These are phyloP conservation scores for Fomitopsis schrenkii DNA, from an alignment of 1,284 basidiomycete genomes.

Conservation along the genomic window DNA sequence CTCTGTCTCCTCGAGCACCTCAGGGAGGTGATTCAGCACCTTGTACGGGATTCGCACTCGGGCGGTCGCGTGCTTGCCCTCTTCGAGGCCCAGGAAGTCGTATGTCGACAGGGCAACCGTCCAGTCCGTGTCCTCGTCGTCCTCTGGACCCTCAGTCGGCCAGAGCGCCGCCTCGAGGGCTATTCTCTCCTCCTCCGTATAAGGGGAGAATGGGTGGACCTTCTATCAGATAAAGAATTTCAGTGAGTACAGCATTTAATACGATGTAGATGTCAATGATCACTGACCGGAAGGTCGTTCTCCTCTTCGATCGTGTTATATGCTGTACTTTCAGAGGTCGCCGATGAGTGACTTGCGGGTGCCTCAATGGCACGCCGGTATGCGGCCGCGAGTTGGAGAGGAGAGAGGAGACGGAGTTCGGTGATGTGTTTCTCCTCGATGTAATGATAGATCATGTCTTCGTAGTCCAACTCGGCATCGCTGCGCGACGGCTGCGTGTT, in stretches of 20 bases:
- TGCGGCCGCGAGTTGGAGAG: not conserved
- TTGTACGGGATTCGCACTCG: not conserved
- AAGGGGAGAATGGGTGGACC: not conserved
- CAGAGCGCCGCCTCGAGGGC: not conserved
- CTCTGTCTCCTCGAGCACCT: not conserved
- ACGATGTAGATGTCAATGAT: too few relatives aligned
- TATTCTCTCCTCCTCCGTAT: not conserved
- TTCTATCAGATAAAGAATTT: too few relatives aligned
- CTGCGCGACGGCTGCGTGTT: not conserved
- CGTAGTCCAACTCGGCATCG: not conserved
- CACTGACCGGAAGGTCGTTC: too few relatives aligned
- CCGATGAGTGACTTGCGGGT: too few relatives aligned
- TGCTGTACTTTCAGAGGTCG: too few relatives aligned
- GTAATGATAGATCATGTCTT: not conserved
- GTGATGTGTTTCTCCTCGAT: not conserved
- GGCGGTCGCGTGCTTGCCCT: not conserved
- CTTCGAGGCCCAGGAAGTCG: not conserved
- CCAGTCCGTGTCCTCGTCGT: not conserved
- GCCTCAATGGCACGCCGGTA: not conserved
- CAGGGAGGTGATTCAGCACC: not conserved
- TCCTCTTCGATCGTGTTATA: too few relatives aligned
- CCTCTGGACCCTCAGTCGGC: not conserved
- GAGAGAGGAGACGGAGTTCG: not conserved
- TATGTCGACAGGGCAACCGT: not conserved
- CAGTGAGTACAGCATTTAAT: too few relatives aligned